phyloP scores from a whole-genome alignment of 1,284 basidiomycete species.

The Heterobasidion irregulare region DNA sequence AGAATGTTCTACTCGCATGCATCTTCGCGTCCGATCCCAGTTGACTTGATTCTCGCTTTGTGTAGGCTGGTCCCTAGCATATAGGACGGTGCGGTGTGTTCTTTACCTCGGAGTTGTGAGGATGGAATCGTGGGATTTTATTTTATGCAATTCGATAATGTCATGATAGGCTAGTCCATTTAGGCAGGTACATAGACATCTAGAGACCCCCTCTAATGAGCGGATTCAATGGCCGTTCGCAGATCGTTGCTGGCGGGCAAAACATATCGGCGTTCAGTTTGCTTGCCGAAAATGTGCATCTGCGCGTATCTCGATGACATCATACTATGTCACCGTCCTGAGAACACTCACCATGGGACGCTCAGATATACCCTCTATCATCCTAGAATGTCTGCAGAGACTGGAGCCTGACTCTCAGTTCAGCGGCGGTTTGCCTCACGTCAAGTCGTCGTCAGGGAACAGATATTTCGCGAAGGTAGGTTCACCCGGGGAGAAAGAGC shows the following conservation, averaged over 20 bases:
- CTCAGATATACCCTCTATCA: slow-evolving; percentile 14
- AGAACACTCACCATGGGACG: background rate
- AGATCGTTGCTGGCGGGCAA: too few relatives aligned
- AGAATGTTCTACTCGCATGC: slow-evolving; percentile 20
- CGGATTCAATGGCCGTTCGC: too few relatives aligned
- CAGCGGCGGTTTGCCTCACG: slow-evolving; percentile 33
- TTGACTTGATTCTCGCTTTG: background rate
- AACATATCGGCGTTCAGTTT: background rate
- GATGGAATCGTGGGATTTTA: too few relatives aligned
- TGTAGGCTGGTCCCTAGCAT: slow-evolving; percentile 23
- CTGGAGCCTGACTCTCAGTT: slow-evolving; percentile 44
- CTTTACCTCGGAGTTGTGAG: too few relatives aligned
- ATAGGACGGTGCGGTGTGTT: slow-evolving; percentile 7
- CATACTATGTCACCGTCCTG: background rate
- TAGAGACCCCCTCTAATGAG: too few relatives aligned
- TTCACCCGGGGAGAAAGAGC: slow-evolving; percentile 41
- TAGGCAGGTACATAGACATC: too few relatives aligned
- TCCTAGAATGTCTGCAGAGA: slow-evolving; percentile 35
- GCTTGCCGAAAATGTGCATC: background rate
- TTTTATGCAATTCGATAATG: too few relatives aligned
- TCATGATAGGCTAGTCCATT: too few relatives aligned
- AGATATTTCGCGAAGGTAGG: slow-evolving; percentile 59
- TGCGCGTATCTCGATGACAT: background rate
- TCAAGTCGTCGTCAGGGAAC: slow-evolving; percentile 50
- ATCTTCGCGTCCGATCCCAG: background rate